These are phyloP conservation scores for Pleurostoma richardsiae DNA, from an alignment of 2,329 filamentous ascomycete species.

Conservation along the genomic window DNA sequence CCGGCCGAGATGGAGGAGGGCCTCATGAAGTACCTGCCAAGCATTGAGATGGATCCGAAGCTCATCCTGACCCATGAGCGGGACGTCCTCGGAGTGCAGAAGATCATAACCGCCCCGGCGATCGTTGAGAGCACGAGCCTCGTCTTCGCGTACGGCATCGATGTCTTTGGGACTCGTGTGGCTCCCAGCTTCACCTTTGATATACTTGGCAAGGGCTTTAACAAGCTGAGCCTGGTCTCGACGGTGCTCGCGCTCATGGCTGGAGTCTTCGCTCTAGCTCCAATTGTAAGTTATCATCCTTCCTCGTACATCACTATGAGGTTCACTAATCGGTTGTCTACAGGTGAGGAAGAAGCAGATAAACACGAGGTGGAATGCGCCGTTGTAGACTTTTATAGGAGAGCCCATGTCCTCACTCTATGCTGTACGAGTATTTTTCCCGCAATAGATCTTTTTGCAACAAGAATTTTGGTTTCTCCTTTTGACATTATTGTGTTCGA, in stretches of 20 bases:
- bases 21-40: slow-evolving; percentile 68
- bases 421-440: no score
- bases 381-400: slow-evolving; percentile 11
- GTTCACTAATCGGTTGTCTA: slow-evolving; percentile 21
- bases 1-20: slow-evolving; percentile 79
- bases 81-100: slow-evolving; percentile 70
- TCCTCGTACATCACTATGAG: slow-evolving; percentile 1
- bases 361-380: slow-evolving; percentile 54
- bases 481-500: no score
- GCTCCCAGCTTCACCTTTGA: slow-evolving; percentile 90
- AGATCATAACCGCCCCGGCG: slow-evolving; percentile 71
- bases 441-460: no score
- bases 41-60: slow-evolving; percentile 78
- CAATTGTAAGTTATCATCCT: slow-evolving; percentile 63
- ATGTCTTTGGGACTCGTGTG: slow-evolving; percentile 82
- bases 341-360: slow-evolving; percentile 64
- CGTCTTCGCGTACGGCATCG: slow-evolving; percentile 81
- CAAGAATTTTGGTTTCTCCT: no score
- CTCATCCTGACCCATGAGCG: slow-evolving; percentile 76
- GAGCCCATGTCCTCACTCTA: no score
- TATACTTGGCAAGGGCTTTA: slow-evolving; percentile 88
- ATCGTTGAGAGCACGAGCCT: slow-evolving; percentile 88
- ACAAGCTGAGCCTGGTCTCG: slow-evolving; percentile 76
- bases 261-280: slow-evolving; percentile 73
- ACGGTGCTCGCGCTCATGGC: slow-evolving; percentile 77